Conservation (phyloP, 352 stramenopile species). For the Phytophthora macrochlamydospora region DNA sequence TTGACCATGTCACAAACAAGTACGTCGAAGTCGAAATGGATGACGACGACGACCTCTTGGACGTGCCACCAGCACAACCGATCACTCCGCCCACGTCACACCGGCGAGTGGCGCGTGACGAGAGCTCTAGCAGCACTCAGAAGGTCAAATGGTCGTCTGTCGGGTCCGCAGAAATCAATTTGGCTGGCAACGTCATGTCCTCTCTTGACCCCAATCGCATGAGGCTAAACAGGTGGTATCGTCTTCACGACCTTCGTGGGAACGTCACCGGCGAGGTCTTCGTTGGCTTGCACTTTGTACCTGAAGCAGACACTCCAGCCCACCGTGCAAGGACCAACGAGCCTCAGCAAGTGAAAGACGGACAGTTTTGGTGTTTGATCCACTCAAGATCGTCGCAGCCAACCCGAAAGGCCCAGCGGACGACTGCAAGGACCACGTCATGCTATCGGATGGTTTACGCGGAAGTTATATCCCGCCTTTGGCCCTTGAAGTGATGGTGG, state of each 20-base stretch:
- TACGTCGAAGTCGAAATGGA: slow-evolving; percentile 87
- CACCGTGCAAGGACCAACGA: slow-evolving; percentile 50
- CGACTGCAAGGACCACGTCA: slow-evolving; percentile 60
- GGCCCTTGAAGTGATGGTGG: slow-evolving; percentile 86
- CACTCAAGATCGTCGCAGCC: slow-evolving; percentile 76
- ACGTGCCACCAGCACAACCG: slow-evolving; percentile 22
- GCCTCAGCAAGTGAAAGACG: slow-evolving; percentile 79
- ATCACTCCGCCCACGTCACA: slow-evolving; percentile 28
- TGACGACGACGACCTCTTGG: slow-evolving; percentile 51
- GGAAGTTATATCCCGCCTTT: slow-evolving; percentile 85
- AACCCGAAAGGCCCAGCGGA: slow-evolving; percentile 41
- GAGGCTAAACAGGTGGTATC: slow-evolving; percentile 85
- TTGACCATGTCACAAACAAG: slow-evolving; percentile 84
- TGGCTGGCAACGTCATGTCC: slow-evolving; percentile 87
- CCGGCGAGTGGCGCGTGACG: slow-evolving; percentile 40
- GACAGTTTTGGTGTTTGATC: slow-evolving; percentile 89
- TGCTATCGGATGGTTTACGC: slow-evolving; percentile 78
- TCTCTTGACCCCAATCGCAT: slow-evolving; percentile 57
- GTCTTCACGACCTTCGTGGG: slow-evolving; percentile 77
- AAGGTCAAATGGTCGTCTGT: slow-evolving; percentile 78
- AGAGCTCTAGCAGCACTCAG: slow-evolving; percentile 52
- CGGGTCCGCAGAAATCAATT: slow-evolving; percentile 83
- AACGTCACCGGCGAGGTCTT: slow-evolving; percentile 87
- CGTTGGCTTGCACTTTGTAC: slow-evolving; percentile 80
- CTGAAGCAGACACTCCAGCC: slow-evolving; percentile 33